Evolutionary conservation across 257 asterid genomes (phyloP), one percentile per base, ranked within the genome.

Genomic region (Solanum chiquidenum): DNA sequence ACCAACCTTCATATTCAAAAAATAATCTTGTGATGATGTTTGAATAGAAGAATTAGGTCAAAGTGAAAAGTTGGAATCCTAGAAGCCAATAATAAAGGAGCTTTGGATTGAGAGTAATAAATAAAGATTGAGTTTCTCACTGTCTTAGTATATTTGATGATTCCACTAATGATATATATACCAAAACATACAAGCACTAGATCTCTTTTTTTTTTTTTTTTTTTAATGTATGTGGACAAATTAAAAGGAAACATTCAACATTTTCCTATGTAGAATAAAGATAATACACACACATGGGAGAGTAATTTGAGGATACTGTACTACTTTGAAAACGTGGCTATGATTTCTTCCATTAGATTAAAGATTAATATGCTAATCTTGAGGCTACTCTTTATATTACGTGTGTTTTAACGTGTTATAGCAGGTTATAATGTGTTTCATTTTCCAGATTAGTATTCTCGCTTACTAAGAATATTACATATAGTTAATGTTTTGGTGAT

Each of bases 41-140:
- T 58, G 27, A 58, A 3, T 72, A 18, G 35, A 29, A 55, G 27
- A 83, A 52, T 52, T 16, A 52, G 35, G 44, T 29, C 86, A 83
- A 72, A 37, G 40, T 55, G 71, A 83, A 29, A 62, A 62, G 73
- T 11, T n/a, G 69, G 11, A 27, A 37, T 90, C 91, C 90, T 90
- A 91, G 92, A 89, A 93, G 92, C 95, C 97, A 95, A 92, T 90
- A 91, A 92, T 93, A 90, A 83, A 88, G 91, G 88, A 92, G 93
- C 89, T 90, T 89, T 92, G 90, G 94, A 86, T 90, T 46, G 87
- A 75, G 86, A 38, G n/a, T 89, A 91, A 83, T 87, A 91, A 86
- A 88, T 44, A 55, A 86, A 40, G 88, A 72, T 77, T 42, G n/a
- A 44, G 64, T 42, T 79, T 42, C 38, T 79, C 64, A 44, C 25